phyloP scores from a whole-genome alignment of 192 early-diverging fungal species.

The Gonapodya sp. region DNA sequence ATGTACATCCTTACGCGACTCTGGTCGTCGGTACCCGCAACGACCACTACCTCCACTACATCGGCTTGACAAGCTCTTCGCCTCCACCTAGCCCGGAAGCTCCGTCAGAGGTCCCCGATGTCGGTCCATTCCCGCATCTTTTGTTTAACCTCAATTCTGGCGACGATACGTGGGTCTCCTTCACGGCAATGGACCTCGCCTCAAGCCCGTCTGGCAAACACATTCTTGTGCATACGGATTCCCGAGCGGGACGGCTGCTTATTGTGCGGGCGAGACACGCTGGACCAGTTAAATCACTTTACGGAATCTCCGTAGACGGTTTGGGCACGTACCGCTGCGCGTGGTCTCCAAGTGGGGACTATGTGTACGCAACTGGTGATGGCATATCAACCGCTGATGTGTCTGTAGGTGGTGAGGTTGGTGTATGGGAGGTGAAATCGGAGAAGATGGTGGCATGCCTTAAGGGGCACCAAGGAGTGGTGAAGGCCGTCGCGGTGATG shows the following conservation, averaged over 20 bases:
- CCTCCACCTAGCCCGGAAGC: slow-evolving; percentile 5
- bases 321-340: slow-evolving; percentile 55
- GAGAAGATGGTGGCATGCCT: slow-evolving; percentile 36
- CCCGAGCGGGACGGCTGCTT: slow-evolving; percentile 53
- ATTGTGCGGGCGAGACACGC: slow-evolving; percentile 36
- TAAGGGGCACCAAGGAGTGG: slow-evolving; percentile 43
- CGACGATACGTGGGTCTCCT: slow-evolving; percentile 74
- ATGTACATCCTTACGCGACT: slow-evolving; percentile 11
- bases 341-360: slow-evolving; percentile 48
- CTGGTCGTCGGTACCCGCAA: slow-evolving; percentile 56
- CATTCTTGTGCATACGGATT: slow-evolving; percentile 58
- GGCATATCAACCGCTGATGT: slow-evolving; percentile 21
- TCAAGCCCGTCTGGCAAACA: slow-evolving; percentile 42
- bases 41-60: slow-evolving; percentile 63
- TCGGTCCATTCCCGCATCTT: neutral
- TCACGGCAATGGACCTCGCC: slow-evolving; percentile 60
- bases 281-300: slow-evolving; percentile 49
- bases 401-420: slow-evolving; percentile 19
- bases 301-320: slow-evolving; percentile 47
- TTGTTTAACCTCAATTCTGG: slow-evolving; percentile 67
- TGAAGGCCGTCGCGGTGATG: slow-evolving; percentile 43
- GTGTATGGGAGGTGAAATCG: slow-evolving; percentile 36
- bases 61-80: slow-evolving; percentile 32
- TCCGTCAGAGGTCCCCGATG: neutral
- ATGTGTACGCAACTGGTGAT: slow-evolving; percentile 58